phyloP scores from a whole-genome alignment of 495 filamentous ascomycete species.

The Hypoxylon fuscum region DNA sequence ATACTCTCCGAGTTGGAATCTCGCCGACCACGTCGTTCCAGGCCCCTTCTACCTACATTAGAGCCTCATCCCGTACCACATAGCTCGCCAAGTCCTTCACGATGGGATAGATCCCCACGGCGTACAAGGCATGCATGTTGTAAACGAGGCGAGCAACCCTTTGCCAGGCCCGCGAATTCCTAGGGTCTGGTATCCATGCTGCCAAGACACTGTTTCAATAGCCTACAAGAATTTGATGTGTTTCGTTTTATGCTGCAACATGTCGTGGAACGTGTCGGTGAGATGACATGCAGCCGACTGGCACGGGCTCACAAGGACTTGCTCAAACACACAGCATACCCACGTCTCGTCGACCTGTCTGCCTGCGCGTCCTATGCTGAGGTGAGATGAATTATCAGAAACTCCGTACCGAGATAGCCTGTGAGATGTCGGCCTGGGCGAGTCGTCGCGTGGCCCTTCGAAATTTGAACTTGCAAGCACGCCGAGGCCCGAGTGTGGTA shows the following conservation, averaged over 20 bases:
- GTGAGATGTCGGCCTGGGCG: background rate
- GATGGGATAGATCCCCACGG: background rate
- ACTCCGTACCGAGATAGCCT: background rate
- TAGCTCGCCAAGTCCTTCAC: background rate
- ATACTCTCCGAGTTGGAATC: background rate
- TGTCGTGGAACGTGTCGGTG: background rate
- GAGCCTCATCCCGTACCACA: background rate
- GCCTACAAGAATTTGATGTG: background rate
- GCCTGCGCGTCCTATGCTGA: background rate
- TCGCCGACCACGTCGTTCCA: background rate
- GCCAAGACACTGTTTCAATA: background rate
- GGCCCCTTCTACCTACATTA: background rate
- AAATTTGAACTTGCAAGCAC: background rate
- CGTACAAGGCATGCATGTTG: background rate
- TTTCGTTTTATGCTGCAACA: background rate
- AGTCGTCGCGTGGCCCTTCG: background rate
- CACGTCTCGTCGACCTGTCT: background rate
- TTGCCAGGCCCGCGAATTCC: background rate
- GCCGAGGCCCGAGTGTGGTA: too few relatives aligned
- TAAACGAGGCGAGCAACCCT: background rate
- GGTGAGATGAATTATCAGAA: background rate
- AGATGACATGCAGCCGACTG: background rate
- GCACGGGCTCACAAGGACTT: background rate
- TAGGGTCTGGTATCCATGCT: background rate
- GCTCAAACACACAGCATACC: background rate